Percentiles rank a stretch among this genome's conserved stretches.
Conservation (phyloP, 129 eudicot genomes). For the Ambrosia artemisiifolia region DNA sequence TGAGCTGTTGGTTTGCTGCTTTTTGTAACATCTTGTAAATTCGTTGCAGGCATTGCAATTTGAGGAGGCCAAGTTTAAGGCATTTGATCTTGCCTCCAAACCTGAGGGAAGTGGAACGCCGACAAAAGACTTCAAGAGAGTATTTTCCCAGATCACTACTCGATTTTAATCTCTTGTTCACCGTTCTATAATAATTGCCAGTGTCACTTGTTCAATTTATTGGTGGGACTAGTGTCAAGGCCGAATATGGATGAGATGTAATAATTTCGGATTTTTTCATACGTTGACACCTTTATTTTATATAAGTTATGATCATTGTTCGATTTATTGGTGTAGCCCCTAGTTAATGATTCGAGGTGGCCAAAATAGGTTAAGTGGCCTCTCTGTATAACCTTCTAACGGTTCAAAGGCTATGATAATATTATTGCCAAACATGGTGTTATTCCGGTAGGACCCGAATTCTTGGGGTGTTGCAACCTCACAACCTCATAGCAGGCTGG, state of each 20-base stretch:
- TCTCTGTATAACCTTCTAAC: too few species aligned
- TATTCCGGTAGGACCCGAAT: too few species aligned
- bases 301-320: too few species aligned
- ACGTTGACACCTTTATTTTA: background rate
- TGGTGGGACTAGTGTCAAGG: background rate
- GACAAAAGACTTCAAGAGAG: conserved; percentile 75
- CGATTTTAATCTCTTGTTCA: conserved; percentile 41
- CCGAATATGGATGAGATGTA: conserved; percentile 11
- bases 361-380: too few species aligned
- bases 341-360: too few species aligned
- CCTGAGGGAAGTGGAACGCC: conserved; percentile 93
- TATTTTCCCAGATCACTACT: conserved; percentile 62
- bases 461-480: too few species aligned
- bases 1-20: background rate
- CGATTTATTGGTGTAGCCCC: too few species aligned
- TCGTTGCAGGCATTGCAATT: conserved; percentile 58
- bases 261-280: conserved; percentile 8
- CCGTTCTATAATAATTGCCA: background rate
- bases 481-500: too few species aligned
- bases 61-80: conserved; percentile 88
- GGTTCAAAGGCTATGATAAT: too few species aligned
- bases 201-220: background rate
- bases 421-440: too few species aligned
- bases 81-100: conserved; percentile 89
- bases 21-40: background rate